phyloP scores from a whole-genome alignment of 2,329 filamentous ascomycete genomes.

The Xylariaceae sp. region DNA sequence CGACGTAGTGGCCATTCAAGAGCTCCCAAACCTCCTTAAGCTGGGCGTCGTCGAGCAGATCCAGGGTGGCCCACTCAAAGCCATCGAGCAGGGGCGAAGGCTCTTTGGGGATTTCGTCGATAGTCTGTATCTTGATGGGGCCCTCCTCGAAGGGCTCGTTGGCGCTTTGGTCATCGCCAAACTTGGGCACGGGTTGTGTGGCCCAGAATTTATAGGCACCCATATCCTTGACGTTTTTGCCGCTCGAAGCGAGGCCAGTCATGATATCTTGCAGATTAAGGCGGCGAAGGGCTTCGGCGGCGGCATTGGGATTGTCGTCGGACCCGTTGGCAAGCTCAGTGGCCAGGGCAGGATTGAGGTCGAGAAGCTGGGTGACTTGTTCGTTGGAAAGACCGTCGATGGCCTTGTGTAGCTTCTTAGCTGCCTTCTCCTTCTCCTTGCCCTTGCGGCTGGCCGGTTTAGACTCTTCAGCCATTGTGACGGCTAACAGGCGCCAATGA shows the following conservation, averaged over 20 bases:
- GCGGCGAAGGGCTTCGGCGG: conserved; percentile 62
- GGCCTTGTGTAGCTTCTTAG: conserved; percentile 61
- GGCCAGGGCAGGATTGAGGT: conserved; percentile 74
- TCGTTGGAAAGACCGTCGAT: conserved; percentile 60
- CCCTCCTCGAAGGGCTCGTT: conserved; percentile 71
- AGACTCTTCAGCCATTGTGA: conserved; percentile 59
- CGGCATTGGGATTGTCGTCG: conserved; percentile 39
- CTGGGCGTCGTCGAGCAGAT: conserved; percentile 77
- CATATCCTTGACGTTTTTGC: conserved; percentile 96
- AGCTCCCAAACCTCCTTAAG: conserved; percentile 91
- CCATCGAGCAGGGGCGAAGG: conserved; percentile 77
- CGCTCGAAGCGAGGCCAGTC: conserved; percentile 75
- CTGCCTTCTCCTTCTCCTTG: conserved; percentile 53
- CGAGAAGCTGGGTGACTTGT: conserved; percentile 69
- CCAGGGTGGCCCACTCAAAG: conserved; percentile 94
- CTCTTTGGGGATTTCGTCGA: conserved; percentile 79
- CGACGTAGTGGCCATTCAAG: conserved; percentile 92
- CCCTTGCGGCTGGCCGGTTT: conserved; percentile 61
- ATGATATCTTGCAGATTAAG: conserved; percentile 74
- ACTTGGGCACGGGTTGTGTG: conserved; percentile 92
- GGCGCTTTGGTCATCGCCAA: conserved; percentile 64
- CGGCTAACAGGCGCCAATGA: no score
- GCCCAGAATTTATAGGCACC: conserved; percentile 98
- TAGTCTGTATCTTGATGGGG: conserved; percentile 79
- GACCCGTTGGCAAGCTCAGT: conserved; percentile 57